These are phyloP conservation scores for Brachypodium distachyon DNA, from an alignment of 202 grass and related monocot genomes.

Conservation along the genomic window DNA sequence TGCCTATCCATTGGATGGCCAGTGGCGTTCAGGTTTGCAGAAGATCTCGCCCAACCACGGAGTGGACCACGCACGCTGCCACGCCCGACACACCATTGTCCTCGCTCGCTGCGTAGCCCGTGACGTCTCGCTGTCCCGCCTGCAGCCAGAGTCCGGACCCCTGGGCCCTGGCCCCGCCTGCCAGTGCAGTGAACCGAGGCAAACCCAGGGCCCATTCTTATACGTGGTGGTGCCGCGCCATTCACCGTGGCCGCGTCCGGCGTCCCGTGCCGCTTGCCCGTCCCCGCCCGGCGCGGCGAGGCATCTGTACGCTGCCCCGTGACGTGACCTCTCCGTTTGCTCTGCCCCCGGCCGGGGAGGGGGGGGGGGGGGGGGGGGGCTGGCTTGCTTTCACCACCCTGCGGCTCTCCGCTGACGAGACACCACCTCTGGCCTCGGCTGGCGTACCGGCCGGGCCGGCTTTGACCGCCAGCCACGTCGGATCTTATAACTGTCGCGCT, in stretches of 20 bases:
- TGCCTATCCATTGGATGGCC: neutral
- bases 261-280: no score
- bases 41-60: neutral
- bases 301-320: neutral
- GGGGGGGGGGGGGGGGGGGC: no score
- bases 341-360: no score
- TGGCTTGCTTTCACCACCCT: no score
- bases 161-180: neutral
- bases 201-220: no score
- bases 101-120: neutral
- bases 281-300: neutral
- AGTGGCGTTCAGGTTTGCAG: neutral
- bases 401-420: neutral
- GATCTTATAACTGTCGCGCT: neutral
- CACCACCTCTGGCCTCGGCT: neutral
- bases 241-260: no score
- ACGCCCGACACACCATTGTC: neutral
- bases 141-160: neutral
- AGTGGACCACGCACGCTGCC: neutral
- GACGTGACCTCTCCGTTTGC: conserved; percentile 3
- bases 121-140: neutral
- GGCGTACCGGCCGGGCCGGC: neutral
- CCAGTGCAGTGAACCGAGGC: neutral
- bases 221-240: no score
- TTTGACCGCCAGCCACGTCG: neutral